Evolutionary conservation across 805 yeast genomes (phyloP), one percentile per base, ranked within the genome.

Genomic region (Cephaloascus fragrans): DNA sequence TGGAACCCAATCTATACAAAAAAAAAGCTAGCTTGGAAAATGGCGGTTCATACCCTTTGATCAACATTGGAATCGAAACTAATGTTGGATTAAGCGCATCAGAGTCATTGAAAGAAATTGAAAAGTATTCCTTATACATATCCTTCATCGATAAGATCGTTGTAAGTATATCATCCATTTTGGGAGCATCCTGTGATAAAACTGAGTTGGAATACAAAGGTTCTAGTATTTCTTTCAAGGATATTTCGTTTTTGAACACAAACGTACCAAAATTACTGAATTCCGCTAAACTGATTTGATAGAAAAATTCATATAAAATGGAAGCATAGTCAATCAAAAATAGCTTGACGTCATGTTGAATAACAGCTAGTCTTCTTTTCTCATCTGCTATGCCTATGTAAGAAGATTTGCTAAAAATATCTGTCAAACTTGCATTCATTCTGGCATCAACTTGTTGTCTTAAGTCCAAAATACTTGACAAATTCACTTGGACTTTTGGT

Each of bases 351-450:
- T 82, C 96, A 52, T 79, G 73, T 54, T 93, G 98, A 34, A 90
- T 66, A n/a, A 95, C 83, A 12, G 83, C 80, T 17, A 90, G 62
- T 34, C 97, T 62, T 44, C 76, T 71, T 10, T 59, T 52, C 9
- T 72, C 71, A 53, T 90, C 97, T 2, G 85, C 89, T 3, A 90
- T 60, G 0, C 98, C 98, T 6, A 93, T 81, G 51, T 71, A 85
- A 0, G 81, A 75, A 37, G 82, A 73, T 39, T 83, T 75, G 6
- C 81, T 70, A 56, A 90, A 77, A 2, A 86, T 57, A 34, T 75
- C 71, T 0, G 95, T 80, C 18, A 90, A 57, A 4, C 70, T 69
- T n/a, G 61, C 53, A 51, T 80, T 71, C 0, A 73, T 60, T 0
- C 55, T 44, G 0, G 48, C 46, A 34, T 76, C 75, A 1, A 81